Base-by-base conservation (phyloP, 2,329 filamentous ascomycete species). In the Aspergillus spinulosporus region DNA sequence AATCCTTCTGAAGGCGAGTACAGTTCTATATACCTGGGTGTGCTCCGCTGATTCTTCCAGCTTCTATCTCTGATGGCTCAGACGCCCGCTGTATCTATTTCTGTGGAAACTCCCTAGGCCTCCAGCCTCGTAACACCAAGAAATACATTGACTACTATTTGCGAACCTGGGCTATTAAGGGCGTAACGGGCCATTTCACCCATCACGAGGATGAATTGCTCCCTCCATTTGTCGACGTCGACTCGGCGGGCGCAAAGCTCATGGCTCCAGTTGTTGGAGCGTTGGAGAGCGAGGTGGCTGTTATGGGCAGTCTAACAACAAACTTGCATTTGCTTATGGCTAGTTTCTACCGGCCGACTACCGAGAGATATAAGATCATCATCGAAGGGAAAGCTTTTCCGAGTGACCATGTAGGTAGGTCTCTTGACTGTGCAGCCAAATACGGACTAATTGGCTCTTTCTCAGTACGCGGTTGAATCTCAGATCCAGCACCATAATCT, bases 341-440 rank as follows among this genome's bases (percentile, higher is more conserved):
- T 5, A 90, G 88, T 73, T 95, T 96, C 75, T 96, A 93, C 75
- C 80, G 77, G 52, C 90, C 90, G 0, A 88, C 81, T 0, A 74
- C 77, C 46, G 77, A 82, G 68, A 80, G 75, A 39, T 88, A 88
- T 76, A 94, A 93, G 76, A 88, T 96, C 60, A 88, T 95, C 51
- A 80, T 93, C n/a, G 91, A 96, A 72, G 90, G 89, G 73, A 92
- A 92, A 68, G 90, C 92, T 0, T 96, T 96, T 64, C 92, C 92
- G 0, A 92, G 88, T 71, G 92, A 96, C 68, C 88, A 90, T 72
- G 21, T 21, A 21, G 21, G 86, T 87, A 78, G 64, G 81, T 68
- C 44, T n/a, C 29, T 21, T 21, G 36, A 4, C 15, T 3, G 6
- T 11, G 6, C 4, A 14, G 2, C 6, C n/a, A 9, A 11, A 7